Evolutionary conservation across 2,329 filamentous ascomycete species (phyloP).

Genomic region (Colletotrichum agaves): DNA sequence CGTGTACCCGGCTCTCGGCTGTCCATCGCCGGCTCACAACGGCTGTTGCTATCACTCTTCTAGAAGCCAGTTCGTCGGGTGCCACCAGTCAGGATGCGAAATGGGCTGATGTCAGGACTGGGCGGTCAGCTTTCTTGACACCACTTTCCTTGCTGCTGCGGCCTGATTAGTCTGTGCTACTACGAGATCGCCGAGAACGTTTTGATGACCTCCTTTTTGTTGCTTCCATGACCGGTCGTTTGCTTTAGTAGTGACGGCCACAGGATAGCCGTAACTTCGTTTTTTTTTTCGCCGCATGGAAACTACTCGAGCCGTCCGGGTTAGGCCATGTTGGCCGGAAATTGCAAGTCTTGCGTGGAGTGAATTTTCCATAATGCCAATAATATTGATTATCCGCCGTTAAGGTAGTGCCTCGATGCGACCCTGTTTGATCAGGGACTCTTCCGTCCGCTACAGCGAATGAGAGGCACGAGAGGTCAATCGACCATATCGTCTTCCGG

Average conservation of each 20-base stretch:
- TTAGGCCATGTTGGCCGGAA: conserved; percentile 16
- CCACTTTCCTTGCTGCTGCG: not conserved
- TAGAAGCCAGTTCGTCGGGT: conserved; percentile 17
- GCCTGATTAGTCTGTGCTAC: conserved; percentile 10
- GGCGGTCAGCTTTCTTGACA: not conserved
- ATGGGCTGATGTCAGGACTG: conserved; percentile 20
- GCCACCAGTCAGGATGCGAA: conserved; percentile 15
- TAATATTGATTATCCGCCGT: not conserved
- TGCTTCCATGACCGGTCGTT: not conserved
- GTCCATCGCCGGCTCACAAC: not conserved
- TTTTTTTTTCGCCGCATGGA: not conserved
- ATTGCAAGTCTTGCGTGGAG: conserved; percentile 2
- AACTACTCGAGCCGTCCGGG: not conserved
- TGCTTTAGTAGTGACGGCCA: not conserved
- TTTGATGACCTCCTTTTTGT: not conserved
- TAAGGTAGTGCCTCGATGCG: not conserved
- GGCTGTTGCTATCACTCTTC: not conserved
- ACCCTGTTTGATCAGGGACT: not conserved
- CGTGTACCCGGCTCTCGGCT: not conserved
- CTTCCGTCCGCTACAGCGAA: not conserved
- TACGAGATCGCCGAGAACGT: not conserved
- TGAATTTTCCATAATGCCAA: conserved; percentile 4
- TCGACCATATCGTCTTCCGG: not conserved
- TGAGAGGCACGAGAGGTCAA: not conserved
- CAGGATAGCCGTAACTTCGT: not conserved